phyloP scores from a whole-genome alignment of 129 eudicot species.

The Glebionis coronaria region DNA sequence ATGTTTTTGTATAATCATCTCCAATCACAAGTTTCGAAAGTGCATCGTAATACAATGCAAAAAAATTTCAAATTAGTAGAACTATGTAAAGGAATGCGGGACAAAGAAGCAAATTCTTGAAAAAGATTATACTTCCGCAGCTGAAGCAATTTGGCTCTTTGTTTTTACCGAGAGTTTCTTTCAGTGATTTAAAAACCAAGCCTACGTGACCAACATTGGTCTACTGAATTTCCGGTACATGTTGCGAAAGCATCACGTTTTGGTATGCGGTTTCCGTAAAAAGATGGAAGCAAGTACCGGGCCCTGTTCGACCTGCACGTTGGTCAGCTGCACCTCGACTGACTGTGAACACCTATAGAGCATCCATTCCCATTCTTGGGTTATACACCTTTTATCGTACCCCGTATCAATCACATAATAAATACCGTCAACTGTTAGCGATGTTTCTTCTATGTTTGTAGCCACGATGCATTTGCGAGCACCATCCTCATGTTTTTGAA shows the following conservation, averaged over 20 bases:
- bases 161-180: slow-evolving; percentile 70
- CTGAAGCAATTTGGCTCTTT: slow-evolving; percentile 91
- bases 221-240: slow-evolving; percentile 65
- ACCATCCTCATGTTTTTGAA: too few relatives aligned
- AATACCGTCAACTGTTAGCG: too few relatives aligned
- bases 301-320: too few relatives aligned
- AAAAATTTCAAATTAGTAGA: slow-evolving; percentile 16
- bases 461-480: too few relatives aligned
- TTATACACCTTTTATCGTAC: too few relatives aligned
- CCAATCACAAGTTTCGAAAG: too few relatives aligned
- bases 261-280: slow-evolving; percentile 64
- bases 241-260: slow-evolving; percentile 60
- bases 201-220: too few relatives aligned
- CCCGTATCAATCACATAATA: slow-evolving; percentile 73
- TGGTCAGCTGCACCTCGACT: too few relatives aligned
- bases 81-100: neutral
- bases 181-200: too few relatives aligned
- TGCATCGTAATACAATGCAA: slow-evolving; percentile 32
- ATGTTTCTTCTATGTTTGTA: too few relatives aligned
- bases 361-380: slow-evolving; percentile 81
- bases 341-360: slow-evolving; percentile 61
- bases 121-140: slow-evolving; percentile 70
- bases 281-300: too few relatives aligned
- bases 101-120: neutral
- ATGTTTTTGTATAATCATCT: too few relatives aligned